Evolutionary conservation across 306 rosid genomes (phyloP), one percentile per base, ranked within the genome.

Genomic region (Prunus davidiana): DNA sequence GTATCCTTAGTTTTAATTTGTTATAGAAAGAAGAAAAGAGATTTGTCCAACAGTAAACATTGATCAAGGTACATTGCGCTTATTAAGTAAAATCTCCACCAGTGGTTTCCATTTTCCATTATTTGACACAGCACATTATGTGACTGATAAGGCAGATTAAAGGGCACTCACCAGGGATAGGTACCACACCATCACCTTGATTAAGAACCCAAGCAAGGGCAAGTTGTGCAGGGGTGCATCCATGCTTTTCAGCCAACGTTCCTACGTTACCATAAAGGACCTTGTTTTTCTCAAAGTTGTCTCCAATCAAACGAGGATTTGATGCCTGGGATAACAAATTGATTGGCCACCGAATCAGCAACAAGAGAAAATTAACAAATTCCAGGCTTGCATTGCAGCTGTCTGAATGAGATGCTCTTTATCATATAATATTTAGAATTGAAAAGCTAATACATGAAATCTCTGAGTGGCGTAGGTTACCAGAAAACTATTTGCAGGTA

Each of bases 151-250:
- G 52, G 52, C 15, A 22, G 56, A 46, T 38, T 24, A 32, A 28
- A 5, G 56, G 80, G 34, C 49, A 78, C 92, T 47, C 74, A 89
- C 95, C 93, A 8, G 97, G 95, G 52, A 91, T 89, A 45, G 93
- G 93, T 24, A 84, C 95, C 62, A 89, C 89, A 27, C 85, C 80
- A 10, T 88, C 85, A 58, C 91, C 88, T 78, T 91, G 92, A 82
- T 79, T 86, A 67, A 86, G 74, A 82, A 89, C 57, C 95, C 95
- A 91, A 0, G 95, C 82, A 68, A 88, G 95, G 20, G 97, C 91
- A 18, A 91, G 81, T 56, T 91, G 93, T 58, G 91, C 81, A 32
- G 90, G 47, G 55, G 85, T 72, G 41, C 90, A 86, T 52, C 82
- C 82, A 69, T 88, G 83, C 82, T 80, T 89, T 55, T 77, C 78